phyloP scores from a whole-genome alignment of 2,329 filamentous ascomycete genomes.

The Fusarium albidum region DNA sequence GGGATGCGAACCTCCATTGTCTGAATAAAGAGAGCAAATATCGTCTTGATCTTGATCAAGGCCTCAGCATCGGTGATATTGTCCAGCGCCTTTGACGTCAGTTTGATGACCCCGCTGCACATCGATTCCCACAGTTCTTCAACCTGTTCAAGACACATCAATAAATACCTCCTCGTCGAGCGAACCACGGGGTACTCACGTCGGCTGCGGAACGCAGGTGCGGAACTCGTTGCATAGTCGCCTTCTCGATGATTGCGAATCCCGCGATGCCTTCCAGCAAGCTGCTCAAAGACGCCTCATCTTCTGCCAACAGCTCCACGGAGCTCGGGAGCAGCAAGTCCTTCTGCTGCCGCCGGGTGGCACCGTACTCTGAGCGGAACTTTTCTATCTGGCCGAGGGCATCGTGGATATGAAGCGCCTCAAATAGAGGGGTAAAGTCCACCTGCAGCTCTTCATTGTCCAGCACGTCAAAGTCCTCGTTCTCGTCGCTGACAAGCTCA shows the following conservation, averaged over 20 bases:
- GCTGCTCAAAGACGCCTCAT: constrained; percentile 86
- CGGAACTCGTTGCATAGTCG: constrained; percentile 86
- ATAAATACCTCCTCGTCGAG: neutral
- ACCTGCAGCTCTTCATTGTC: constrained; percentile 96
- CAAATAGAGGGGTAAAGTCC: constrained; percentile 92
- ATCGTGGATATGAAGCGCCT: constrained; percentile 95
- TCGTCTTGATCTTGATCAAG: constrained; percentile 92
- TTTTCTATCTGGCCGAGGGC: constrained; percentile 91
- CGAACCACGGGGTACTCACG: constrained; percentile 58
- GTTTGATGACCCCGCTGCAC: constrained; percentile 84
- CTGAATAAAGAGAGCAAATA: constrained; percentile 93
- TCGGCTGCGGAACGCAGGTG: constrained; percentile 84
- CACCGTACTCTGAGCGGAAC: constrained; percentile 91
- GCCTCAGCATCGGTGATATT: constrained; percentile 88
- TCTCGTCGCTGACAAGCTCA: constrained; percentile 93
- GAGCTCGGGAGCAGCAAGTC: constrained; percentile 83
- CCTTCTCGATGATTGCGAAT: constrained; percentile 95
- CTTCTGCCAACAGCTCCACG: constrained; percentile 81
- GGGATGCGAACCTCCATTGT: constrained; percentile 94
- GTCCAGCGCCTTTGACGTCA: constrained; percentile 81
- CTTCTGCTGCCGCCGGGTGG: constrained; percentile 88
- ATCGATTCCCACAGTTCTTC: constrained; percentile 99
- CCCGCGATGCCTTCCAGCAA: constrained; percentile 93
- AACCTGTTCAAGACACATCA: constrained; percentile 62
- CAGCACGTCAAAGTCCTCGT: constrained; percentile 92